Evolutionary conservation across 345 rosid genomes (phyloP), one percentile per base, ranked within the genome.

Genomic region (Salix brachista): DNA sequence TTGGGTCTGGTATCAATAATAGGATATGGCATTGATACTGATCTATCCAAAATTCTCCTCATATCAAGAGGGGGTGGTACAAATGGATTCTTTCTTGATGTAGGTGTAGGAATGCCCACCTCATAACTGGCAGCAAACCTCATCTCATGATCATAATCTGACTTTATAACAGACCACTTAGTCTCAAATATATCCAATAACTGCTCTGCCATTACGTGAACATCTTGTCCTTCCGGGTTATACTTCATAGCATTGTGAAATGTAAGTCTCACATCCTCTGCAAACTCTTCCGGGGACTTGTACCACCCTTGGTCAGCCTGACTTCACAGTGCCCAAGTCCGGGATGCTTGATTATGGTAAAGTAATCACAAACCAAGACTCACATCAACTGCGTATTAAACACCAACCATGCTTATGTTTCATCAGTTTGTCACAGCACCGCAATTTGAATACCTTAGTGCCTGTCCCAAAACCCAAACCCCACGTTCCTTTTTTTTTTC

Each of bases 141-240:
- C 88, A 83, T 74, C 74, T 93, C 94, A 32, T 88, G 92, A 80
- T 86, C 85, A 76, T 91, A 91, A 65, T 96, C 98, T 5, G 91
- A 81, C 85, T 94, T 95, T 84, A 94, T 90, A 70, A 79, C 83
- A 41, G 85, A 85, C 99, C 99, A 96, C 79, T 83, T 92, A 14
- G 91, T 94, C 87, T 96, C 99, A 85, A 96, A 96, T 70, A 89
- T 81, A 78, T 85, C 85, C 77, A 82, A 77, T 74, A 96, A 86
- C 77, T 85, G 77, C 62, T 86, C 95, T 13, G 98, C 99, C 97
- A 96, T 94, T 65, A 89, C 4, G 73, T 96, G 92, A 80, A 91
- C 99, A 91, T 96, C 99, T 87, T 96, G 99, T 75, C 99, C 99
- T 82, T 84, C 69, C 2, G 99, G 97, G 83, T 96, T 96, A 84